These are phyloP conservation scores for Obelidium mucronatum DNA, from an alignment of 192 early-diverging fungal genomes.

Conservation along the genomic window DNA sequence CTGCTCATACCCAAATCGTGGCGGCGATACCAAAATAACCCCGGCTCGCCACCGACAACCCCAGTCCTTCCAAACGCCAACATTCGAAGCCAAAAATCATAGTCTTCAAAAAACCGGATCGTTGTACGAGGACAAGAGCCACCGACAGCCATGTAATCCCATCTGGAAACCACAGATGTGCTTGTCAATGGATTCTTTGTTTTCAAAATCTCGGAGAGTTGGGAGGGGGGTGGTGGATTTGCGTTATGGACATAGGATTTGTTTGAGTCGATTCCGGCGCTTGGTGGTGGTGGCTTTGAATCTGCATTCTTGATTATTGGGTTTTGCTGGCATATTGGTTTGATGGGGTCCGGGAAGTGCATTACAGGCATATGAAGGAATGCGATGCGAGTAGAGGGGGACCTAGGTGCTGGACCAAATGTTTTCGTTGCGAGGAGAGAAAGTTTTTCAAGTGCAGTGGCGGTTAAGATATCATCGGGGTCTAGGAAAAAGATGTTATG, in stretches of 20 bases:
- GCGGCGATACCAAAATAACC: slow-evolving; percentile 43
- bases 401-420: neutral
- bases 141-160: slow-evolving; percentile 40
- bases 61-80: slow-evolving; percentile 18
- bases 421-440: slow-evolving; percentile 6
- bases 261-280: slow-evolving; percentile 4
- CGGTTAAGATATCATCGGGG: slow-evolving; percentile 42
- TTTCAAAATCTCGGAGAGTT: neutral
- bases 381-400: neutral
- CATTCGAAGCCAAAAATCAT: slow-evolving; percentile 48
- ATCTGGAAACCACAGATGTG: slow-evolving; percentile 23
- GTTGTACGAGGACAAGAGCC: slow-evolving; percentile 43
- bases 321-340: neutral
- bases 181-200: slow-evolving; percentile 37
- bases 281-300: neutral
- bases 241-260: slow-evolving; percentile 8
- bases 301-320: neutral
- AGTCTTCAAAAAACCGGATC: slow-evolving; percentile 47
- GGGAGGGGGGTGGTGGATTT: neutral
- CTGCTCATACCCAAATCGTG: slow-evolving; percentile 37
- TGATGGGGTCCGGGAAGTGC: slow-evolving; percentile 33
- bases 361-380: slow-evolving; percentile 31
- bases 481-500: slow-evolving; percentile 45
- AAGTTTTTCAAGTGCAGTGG: slow-evolving; percentile 41
- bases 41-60: slow-evolving; percentile 26